These are phyloP conservation scores for Metschnikowia orientalis DNA, from an alignment of 805 yeast species.

Conservation along the genomic window DNA sequence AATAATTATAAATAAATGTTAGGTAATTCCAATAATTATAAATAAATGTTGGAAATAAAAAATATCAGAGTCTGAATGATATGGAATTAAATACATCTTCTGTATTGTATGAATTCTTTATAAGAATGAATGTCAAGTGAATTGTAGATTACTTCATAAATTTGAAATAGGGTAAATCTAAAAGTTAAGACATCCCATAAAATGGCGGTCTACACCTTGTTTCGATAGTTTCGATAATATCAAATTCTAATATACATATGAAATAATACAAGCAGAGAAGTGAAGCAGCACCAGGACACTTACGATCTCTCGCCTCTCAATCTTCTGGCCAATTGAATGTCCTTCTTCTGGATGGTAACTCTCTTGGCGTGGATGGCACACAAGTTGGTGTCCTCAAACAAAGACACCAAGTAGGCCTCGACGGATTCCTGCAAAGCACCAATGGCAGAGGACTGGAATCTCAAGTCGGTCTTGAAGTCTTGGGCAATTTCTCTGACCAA, in stretches of 20 bases:
- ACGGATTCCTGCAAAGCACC: conserved; percentile 47
- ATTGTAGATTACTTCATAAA: too few species aligned
- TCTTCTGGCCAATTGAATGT: conserved; percentile 46
- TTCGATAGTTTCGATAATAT: conserved; percentile 1
- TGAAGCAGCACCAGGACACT: conserved; percentile 17
- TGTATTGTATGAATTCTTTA: too few species aligned
- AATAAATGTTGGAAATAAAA: too few species aligned
- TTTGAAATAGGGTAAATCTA: too few species aligned
- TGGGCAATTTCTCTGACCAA: conserved; percentile 46
- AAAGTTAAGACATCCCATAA: too few species aligned
- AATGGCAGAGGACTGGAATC: conserved; percentile 45
- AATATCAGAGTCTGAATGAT: too few species aligned
- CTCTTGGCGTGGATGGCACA: conserved; percentile 48
- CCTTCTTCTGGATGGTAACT: conserved; percentile 47
- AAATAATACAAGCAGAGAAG: conserved; percentile 19
- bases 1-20: too few species aligned
- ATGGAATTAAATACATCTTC: too few species aligned
- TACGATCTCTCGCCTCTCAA: conserved; percentile 47
- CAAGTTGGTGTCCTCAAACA: conserved; percentile 46
- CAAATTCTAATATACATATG: conserved; percentile 18
- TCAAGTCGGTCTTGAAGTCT: conserved; percentile 44
- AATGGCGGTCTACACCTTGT: background rate
- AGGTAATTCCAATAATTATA: too few species aligned
- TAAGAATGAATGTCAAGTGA: too few species aligned
- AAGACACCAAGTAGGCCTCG: conserved; percentile 44